phyloP scores from a whole-genome alignment of 257 asterid genomes.

The Paraleonurus japonicus region DNA sequence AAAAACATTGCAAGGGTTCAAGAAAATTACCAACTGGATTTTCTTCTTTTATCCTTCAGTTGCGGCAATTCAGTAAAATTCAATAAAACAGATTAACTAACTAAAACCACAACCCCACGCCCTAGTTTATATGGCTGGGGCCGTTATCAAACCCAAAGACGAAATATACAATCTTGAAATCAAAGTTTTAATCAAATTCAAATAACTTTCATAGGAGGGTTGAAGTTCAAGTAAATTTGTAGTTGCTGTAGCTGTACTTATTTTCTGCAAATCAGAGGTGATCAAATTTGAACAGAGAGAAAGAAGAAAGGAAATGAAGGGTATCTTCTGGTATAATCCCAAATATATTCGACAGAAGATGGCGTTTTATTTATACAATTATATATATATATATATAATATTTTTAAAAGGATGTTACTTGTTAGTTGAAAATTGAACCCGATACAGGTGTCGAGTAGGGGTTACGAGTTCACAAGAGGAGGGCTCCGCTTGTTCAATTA shows the following conservation, averaged over 20 bases:
- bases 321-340: constrained; percentile 28
- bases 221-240: neutral
- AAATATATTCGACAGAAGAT: neutral
- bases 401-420: constrained; percentile 2
- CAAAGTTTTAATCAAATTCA: neutral
- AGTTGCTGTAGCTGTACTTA: constrained; percentile 8
- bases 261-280: neutral
- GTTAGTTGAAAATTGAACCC: constrained; percentile 8
- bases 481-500: constrained; percentile 10
- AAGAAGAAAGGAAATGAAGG: constrained; percentile 3
- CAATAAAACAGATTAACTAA: neutral
- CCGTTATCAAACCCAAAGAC: constrained; percentile 6
- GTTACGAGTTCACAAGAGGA: neutral
- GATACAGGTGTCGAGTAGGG: constrained; percentile 22
- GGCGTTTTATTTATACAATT: no score
- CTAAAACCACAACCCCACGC: constrained; percentile 21
- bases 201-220: neutral
- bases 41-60: neutral
- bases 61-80: constrained; percentile 14
- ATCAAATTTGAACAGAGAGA: neutral
- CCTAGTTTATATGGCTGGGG: constrained; percentile 12
- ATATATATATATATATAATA: no score
- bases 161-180: neutral
- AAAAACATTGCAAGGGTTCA: neutral
- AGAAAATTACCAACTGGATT: constrained; percentile 15